These are phyloP conservation scores for Pseudozyma tsukubaensis DNA, from an alignment of 1,284 basidiomycete species.

Conservation along the genomic window DNA sequence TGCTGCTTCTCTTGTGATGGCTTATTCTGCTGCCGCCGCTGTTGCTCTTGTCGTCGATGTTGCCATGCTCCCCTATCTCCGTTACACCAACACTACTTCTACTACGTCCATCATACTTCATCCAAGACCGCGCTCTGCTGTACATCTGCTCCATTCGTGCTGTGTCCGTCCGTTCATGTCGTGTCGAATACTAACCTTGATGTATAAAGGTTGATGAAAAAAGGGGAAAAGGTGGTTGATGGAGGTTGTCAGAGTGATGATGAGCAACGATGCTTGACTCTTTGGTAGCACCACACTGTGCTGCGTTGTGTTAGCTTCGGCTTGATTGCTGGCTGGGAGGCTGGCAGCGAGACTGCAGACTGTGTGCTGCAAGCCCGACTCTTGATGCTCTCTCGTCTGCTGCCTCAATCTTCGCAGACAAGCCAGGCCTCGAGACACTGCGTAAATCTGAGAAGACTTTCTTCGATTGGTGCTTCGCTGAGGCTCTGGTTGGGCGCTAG, in stretches of 20 bases:
- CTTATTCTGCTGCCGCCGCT: neutral
- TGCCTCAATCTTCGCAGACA: neutral
- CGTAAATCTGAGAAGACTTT: too few relatives aligned
- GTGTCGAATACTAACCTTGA: constrained; percentile 37
- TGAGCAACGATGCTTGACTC: constrained; percentile 6
- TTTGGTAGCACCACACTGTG: neutral
- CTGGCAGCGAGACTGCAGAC: too few relatives aligned
- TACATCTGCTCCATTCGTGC: constrained; percentile 2
- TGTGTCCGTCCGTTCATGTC: constrained; percentile 6
- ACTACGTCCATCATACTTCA: too few relatives aligned
- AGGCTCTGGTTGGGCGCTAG: too few relatives aligned
- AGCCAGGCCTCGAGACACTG: too few relatives aligned
- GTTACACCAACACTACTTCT: neutral
- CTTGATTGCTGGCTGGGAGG: neutral
- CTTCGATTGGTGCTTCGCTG: too few relatives aligned
- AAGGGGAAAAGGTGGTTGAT: constrained; percentile 34
- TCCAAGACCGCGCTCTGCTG: constrained; percentile 4
- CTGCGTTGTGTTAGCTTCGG: neutral
- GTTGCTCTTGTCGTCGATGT: constrained; percentile 1
- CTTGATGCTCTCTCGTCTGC: neutral
- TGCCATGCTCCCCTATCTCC: neutral
- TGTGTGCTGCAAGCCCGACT: neutral
- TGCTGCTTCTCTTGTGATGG: neutral
- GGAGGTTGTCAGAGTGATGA: constrained; percentile 9
- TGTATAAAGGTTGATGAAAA: constrained; percentile 43